These are phyloP conservation scores for Mycosphaerella sp. DNA, from an alignment of 2,329 filamentous ascomycete species.

Conservation along the genomic window DNA sequence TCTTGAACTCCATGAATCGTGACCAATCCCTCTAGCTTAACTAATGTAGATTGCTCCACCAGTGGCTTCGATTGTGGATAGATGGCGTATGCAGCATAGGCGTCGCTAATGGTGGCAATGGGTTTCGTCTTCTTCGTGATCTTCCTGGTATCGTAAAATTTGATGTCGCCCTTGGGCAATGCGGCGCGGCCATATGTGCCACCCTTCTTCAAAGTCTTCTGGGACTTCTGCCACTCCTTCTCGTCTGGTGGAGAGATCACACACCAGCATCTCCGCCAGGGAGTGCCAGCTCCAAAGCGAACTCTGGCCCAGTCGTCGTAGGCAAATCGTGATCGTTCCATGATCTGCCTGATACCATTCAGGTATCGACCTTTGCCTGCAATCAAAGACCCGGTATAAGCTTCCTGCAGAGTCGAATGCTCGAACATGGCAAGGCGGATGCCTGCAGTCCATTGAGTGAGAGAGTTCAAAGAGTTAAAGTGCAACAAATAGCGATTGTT, in stretches of 20 bases:
- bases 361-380: slow-evolving; percentile 85
- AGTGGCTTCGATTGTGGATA: slow-evolving; percentile 92
- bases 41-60: slow-evolving; percentile 86
- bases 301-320: slow-evolving; percentile 93
- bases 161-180: slow-evolving; percentile 77
- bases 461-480: slow-evolving; percentile 88
- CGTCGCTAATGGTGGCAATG: slow-evolving; percentile 85
- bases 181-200: slow-evolving; percentile 74
- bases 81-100: slow-evolving; percentile 88
- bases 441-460: slow-evolving; percentile 92
- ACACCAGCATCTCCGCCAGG: slow-evolving; percentile 96
- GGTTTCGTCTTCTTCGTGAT: slow-evolving; percentile 87
- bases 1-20: slow-evolving; percentile 71
- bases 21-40: slow-evolving; percentile 89
- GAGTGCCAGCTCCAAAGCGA: slow-evolving; percentile 88
- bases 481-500: slow-evolving; percentile 93
- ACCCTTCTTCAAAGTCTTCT: slow-evolving; percentile 76
- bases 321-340: slow-evolving; percentile 70
- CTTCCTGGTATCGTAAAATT: slow-evolving; percentile 86
- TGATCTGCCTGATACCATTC: slow-evolving; percentile 84
- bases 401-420: slow-evolving; percentile 86
- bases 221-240: slow-evolving; percentile 78
- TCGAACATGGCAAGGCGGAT: slow-evolving; percentile 94
- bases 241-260: slow-evolving; percentile 89
- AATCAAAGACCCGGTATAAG: slow-evolving; percentile 91